These are phyloP conservation scores for Suhomyces sp. DNA, from an alignment of 805 yeast species.

Conservation along the genomic window DNA sequence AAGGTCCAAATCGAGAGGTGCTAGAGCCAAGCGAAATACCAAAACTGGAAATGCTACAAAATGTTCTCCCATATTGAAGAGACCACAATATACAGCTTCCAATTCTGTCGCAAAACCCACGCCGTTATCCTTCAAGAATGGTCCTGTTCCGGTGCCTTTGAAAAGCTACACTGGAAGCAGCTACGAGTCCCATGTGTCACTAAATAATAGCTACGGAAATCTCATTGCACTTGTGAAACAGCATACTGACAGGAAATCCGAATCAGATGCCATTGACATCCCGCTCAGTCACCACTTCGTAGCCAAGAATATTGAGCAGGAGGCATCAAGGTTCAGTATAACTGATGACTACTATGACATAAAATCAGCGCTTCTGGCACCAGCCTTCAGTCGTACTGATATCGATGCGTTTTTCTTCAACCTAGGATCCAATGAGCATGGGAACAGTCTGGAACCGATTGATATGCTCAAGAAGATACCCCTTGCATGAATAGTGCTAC, in stretches of 20 bases:
- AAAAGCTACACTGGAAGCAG: background rate
- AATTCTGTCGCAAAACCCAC: background rate
- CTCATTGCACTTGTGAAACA: constrained; percentile 16
- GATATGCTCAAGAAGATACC: constrained; percentile 6
- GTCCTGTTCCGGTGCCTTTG: background rate
- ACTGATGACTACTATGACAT: constrained; percentile 6
- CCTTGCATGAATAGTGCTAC: constrained; percentile 1
- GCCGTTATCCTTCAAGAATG: background rate
- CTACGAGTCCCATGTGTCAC: constrained; percentile 17
- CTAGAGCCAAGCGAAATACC: background rate
- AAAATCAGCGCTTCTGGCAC: background rate
- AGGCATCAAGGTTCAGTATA: constrained; percentile 17
- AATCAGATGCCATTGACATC: constrained; percentile 18
- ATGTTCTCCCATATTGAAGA: background rate
- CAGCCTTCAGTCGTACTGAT: constrained; percentile 9
- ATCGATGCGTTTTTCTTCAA: constrained; percentile 24
- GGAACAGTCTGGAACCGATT: constrained; percentile 4
- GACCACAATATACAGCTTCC: background rate
- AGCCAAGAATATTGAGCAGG: constrained; percentile 23
- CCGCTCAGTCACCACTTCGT: constrained; percentile 20
- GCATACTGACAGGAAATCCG: constrained; percentile 9
- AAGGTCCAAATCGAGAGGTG: background rate
- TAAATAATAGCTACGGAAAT: constrained; percentile 16
- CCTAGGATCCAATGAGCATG: constrained; percentile 9
- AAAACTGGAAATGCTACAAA: background rate